Evolutionary conservation across 495 filamentous ascomycete species (phyloP).

Genomic region (Talaromyces trachyspermus): DNA sequence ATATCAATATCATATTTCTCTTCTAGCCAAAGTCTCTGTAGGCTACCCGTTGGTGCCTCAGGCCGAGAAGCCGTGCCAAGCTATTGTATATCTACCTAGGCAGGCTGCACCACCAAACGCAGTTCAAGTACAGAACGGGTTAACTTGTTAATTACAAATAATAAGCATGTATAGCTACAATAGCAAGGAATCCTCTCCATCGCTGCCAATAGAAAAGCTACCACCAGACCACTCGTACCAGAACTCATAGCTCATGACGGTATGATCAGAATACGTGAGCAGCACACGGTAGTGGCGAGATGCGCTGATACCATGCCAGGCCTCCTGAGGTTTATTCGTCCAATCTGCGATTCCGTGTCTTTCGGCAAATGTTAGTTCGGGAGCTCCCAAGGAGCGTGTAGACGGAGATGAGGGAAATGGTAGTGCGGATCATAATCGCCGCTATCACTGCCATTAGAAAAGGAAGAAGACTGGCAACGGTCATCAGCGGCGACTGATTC

Average conservation of each 20-base stretch:
- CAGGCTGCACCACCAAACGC: no score
- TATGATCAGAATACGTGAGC: conserved; percentile 68
- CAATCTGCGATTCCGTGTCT: conserved; percentile 31
- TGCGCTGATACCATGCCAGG: conserved; percentile 33
- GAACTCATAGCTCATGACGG: conserved; percentile 77
- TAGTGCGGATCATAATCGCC: no score
- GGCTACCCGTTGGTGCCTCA: no score
- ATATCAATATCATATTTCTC: no score
- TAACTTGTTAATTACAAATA: no score
- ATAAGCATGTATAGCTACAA: no score
- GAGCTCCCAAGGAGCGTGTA: not conserved
- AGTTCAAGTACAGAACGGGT: no score
- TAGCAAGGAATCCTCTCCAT: not conserved
- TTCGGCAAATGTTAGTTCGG: conserved; percentile 27
- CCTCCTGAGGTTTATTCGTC: conserved; percentile 29
- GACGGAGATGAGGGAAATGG: no score
- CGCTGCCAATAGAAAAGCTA: not conserved
- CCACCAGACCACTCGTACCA: conserved; percentile 32
- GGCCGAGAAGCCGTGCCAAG: no score
- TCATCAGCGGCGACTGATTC: not conserved
- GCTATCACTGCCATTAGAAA: not conserved
- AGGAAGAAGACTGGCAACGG: not conserved
- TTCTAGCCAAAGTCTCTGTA: no score
- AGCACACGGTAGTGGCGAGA: conserved; percentile 59
- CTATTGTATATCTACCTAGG: no score